phyloP scores from a whole-genome alignment of 78 protist genomes.

The Pelomyxa schiedti region DNA sequence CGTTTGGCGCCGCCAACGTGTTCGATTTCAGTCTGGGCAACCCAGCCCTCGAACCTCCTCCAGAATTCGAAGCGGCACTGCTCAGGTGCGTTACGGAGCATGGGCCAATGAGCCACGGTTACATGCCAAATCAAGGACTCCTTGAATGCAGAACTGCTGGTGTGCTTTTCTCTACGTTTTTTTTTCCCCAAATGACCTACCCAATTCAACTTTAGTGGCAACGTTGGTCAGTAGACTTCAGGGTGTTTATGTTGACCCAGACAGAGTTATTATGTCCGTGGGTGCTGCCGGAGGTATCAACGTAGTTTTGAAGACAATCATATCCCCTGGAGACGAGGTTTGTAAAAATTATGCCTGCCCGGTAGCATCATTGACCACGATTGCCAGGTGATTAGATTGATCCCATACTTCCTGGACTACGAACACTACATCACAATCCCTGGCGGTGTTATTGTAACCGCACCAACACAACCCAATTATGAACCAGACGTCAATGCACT shows the following conservation, averaged over 20 bases:
- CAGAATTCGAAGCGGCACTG: neutral
- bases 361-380: too few relatives aligned
- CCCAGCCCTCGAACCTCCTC: neutral
- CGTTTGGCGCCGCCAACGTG: neutral
- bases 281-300: too few relatives aligned
- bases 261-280: too few relatives aligned
- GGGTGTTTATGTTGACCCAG: too few relatives aligned
- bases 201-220: too few relatives aligned
- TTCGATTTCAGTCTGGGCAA: neutral
- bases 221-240: too few relatives aligned
- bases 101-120: neutral
- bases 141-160: neutral
- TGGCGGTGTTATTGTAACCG: neutral
- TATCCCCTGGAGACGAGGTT: neutral
- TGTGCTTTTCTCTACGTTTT: too few relatives aligned
- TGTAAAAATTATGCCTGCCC: too few relatives aligned
- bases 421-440: neutral
- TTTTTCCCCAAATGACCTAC: too few relatives aligned
- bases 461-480: neutral
- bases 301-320: neutral
- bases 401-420: neutral
- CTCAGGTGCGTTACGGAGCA: neutral
- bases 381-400: neutral
- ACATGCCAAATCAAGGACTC: neutral
- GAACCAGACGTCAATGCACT: neutral